Percentiles rank a stretch among this genome's conserved stretches.
Conservation (phyloP, 306 rosid species). For the Elaeagnus macrophylla region DNA sequence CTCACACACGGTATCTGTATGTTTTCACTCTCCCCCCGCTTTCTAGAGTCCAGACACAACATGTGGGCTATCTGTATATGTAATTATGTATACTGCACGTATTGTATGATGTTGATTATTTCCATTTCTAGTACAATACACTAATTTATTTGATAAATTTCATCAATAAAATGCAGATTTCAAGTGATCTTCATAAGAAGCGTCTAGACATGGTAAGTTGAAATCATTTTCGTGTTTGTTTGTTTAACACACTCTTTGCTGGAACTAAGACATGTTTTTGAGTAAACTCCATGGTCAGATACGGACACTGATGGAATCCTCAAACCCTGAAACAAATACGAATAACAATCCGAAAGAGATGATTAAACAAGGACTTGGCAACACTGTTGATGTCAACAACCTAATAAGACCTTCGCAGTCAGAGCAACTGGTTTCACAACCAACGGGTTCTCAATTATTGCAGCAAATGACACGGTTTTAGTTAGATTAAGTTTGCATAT, state of each 20-base stretch:
- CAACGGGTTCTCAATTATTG: constrained; percentile 39
- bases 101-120: not conserved
- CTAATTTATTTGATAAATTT: constrained; percentile 16
- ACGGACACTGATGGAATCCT: constrained; percentile 60
- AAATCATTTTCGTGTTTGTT: constrained; percentile 13
- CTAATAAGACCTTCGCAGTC: constrained; percentile 22
- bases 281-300: constrained; percentile 42
- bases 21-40: too few relatives aligned
- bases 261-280: constrained; percentile 10
- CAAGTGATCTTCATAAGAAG: constrained; percentile 63
- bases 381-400: constrained; percentile 48
- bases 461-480: constrained; percentile 40
- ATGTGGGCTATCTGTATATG: too few relatives aligned
- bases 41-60: too few relatives aligned
- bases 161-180: constrained; percentile 45
- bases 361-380: constrained; percentile 59
- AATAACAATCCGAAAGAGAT: constrained; percentile 50
- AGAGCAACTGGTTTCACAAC: constrained; percentile 48
- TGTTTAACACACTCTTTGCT: constrained; percentile 17
- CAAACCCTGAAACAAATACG: constrained; percentile 37
- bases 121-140: constrained; percentile 6
- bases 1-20: too few relatives aligned
- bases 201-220: constrained; percentile 71
- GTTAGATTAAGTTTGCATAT: constrained; percentile 7
- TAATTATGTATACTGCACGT: too few relatives aligned